Percentiles rank a stretch among this genome's conserved stretches.
Conservation (phyloP, 148 eudicot genomes). For the Amaranthus cruentus region DNA sequence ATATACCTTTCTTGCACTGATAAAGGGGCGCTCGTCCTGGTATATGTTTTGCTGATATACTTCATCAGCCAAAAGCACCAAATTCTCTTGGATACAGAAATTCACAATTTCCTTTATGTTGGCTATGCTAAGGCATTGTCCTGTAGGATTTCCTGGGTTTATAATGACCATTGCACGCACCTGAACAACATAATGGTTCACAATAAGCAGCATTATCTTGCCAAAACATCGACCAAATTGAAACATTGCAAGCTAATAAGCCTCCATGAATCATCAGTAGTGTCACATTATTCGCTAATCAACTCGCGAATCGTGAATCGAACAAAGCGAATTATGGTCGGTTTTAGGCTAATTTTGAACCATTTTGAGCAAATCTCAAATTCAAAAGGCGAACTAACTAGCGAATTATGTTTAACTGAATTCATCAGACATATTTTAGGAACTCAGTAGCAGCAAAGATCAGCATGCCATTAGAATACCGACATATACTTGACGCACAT, state of each 20-base stretch:
- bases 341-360: too few relatives aligned
- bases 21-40: slow-evolving; percentile 96
- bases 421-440: background rate
- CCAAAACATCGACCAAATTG: background rate
- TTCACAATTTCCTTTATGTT: slow-evolving; percentile 65
- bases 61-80: slow-evolving; percentile 90
- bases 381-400: too few relatives aligned
- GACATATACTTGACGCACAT: background rate
- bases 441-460: background rate
- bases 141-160: slow-evolving; percentile 99
- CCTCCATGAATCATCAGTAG: background rate
- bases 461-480: background rate
- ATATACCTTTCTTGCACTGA: slow-evolving; percentile 86
- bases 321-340: too few relatives aligned
- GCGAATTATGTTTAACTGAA: too few relatives aligned
- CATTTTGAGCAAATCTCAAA: too few relatives aligned
- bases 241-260: background rate
- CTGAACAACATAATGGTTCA: slow-evolving; percentile 34
- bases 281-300: too few relatives aligned
- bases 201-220: background rate
- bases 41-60: slow-evolving; percentile 96
- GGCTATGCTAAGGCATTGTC: slow-evolving; percentile 89
- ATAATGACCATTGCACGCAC: slow-evolving; percentile 98
- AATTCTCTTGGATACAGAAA: slow-evolving; percentile 68
- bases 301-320: too few relatives aligned